A percentile compares a stretch with the other conserved stretches of the same genome.
These are phyloP conservation scores for Lodderomyces margitis DNA, from an alignment of 1,139 yeast species.

Conservation along the genomic window DNA sequence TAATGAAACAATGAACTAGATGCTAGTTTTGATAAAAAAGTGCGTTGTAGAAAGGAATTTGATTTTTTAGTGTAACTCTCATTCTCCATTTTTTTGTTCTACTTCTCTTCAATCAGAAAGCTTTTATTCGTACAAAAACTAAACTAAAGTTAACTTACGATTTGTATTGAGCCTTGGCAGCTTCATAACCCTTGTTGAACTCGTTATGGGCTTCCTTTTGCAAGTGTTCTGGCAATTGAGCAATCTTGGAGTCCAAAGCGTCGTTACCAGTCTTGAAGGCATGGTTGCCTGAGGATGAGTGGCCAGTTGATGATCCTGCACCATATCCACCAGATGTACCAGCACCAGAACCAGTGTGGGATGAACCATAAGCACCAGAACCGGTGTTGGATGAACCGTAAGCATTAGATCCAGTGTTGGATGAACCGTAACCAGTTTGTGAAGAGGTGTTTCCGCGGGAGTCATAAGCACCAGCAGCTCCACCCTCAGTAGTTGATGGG, in stretches of 20 bases:
- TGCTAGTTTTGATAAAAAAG: neutral
- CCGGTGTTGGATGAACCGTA: constrained; percentile 3
- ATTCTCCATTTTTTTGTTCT: no score
- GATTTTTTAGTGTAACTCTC: neutral
- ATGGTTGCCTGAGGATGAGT: constrained; percentile 2
- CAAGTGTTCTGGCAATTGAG: constrained; percentile 30
- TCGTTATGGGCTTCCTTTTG: constrained; percentile 37
- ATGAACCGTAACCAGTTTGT: constrained; percentile 2
- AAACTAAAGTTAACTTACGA: constrained; percentile 3
- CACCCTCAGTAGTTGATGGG: constrained; percentile 6
- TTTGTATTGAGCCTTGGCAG: constrained; percentile 21
- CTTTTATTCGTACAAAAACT: constrained; percentile 1
- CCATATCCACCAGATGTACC: constrained; percentile 8
- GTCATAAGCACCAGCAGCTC: constrained; percentile 7
- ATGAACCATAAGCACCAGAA: constrained; percentile 1
- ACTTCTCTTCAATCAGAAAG: neutral
- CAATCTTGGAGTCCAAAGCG: constrained; percentile 29
- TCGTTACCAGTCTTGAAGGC: constrained; percentile 31
- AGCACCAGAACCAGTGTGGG: constrained; percentile 5
- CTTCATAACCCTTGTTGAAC: constrained; percentile 34
- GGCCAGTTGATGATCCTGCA: constrained; percentile 8
- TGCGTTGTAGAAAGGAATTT: neutral
- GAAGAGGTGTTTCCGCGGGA: constrained; percentile 1
- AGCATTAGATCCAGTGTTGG: neutral
- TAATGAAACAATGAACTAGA: constrained; percentile 1